phyloP scores from a whole-genome alignment of 352 stramenopile species.

The Pythium graminicola region DNA sequence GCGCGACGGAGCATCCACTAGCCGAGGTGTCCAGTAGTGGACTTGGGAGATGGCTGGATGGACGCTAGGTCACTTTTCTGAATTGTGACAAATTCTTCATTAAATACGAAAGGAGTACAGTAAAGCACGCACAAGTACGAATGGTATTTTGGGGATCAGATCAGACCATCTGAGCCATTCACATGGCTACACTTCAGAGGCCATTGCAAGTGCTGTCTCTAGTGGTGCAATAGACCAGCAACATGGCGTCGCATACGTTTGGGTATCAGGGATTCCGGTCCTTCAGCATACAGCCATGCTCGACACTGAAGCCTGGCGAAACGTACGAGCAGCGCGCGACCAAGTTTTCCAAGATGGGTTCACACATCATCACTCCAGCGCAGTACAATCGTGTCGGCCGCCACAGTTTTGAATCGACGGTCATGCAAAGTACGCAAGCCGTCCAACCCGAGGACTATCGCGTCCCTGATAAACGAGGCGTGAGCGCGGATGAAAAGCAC shows the following conservation, averaged over 20 bases:
- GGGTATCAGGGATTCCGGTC: conserved; percentile 80
- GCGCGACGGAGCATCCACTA: conserved; percentile 17
- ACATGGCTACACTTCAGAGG: not conserved
- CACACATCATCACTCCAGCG: conserved; percentile 49
- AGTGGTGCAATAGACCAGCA: not conserved
- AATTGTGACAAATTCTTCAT: conserved; percentile 5
- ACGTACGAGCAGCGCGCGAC: conserved; percentile 51
- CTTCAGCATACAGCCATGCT: conserved; percentile 55
- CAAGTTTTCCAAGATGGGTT: conserved; percentile 77
- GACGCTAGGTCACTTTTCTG: not conserved
- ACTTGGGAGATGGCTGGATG: not conserved
- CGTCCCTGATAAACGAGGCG: conserved; percentile 48
- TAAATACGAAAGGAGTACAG: not conserved
- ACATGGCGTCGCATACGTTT: conserved; percentile 24
- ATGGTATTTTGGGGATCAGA: not conserved
- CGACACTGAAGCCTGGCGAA: conserved; percentile 73
- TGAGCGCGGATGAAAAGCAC: conserved; percentile 41
- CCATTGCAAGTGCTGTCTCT: too few species aligned
- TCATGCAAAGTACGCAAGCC: conserved; percentile 31
- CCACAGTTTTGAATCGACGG: conserved; percentile 48
- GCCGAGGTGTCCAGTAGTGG: too few species aligned
- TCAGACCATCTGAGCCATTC: not conserved
- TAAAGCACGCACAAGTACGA: not conserved
- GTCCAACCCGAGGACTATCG: conserved; percentile 57
- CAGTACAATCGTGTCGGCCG: conserved; percentile 53